Percentiles rank a stretch among this genome's conserved stretches.
Evolutionary conservation across 352 stramenopile genomes (phyloP).

Genomic region (Phytophthora citricola): DNA sequence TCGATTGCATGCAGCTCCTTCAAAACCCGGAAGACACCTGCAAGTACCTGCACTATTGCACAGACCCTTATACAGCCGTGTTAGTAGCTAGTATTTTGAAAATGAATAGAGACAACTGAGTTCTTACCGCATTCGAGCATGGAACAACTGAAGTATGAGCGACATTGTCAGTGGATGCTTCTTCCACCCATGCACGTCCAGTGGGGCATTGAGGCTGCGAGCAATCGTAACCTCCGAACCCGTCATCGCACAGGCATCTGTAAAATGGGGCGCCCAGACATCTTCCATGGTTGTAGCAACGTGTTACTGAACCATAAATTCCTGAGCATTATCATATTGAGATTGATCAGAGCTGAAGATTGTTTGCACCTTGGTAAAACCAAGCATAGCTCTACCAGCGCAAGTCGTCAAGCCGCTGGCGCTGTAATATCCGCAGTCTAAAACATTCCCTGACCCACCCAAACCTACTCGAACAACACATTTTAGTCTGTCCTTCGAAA

Average conservation of each 20-base stretch:
- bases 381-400: constrained; percentile 28
- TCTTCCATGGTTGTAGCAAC: constrained; percentile 66
- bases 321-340: constrained; percentile 19
- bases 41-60: constrained; percentile 67
- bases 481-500: not conserved
- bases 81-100: not conserved
- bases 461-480: constrained; percentile 20
- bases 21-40: constrained; percentile 66
- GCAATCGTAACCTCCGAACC: constrained; percentile 64
- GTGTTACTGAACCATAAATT: constrained; percentile 38
- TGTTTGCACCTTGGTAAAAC: not conserved
- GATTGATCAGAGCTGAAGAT: not conserved
- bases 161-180: constrained; percentile 50
- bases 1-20: constrained; percentile 72
- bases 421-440: constrained; percentile 57
- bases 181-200: constrained; percentile 75
- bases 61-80: constrained; percentile 41
- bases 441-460: constrained; percentile 34
- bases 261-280: constrained; percentile 56
- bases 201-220: constrained; percentile 57
- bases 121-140: constrained; percentile 75
- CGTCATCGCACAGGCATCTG: constrained; percentile 60
- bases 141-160: constrained; percentile 60
- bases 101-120: not conserved
- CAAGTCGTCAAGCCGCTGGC: constrained; percentile 52